Evolutionary conservation across 345 rosid species (phyloP).

Genomic region (Lumnitzera racemosa): DNA sequence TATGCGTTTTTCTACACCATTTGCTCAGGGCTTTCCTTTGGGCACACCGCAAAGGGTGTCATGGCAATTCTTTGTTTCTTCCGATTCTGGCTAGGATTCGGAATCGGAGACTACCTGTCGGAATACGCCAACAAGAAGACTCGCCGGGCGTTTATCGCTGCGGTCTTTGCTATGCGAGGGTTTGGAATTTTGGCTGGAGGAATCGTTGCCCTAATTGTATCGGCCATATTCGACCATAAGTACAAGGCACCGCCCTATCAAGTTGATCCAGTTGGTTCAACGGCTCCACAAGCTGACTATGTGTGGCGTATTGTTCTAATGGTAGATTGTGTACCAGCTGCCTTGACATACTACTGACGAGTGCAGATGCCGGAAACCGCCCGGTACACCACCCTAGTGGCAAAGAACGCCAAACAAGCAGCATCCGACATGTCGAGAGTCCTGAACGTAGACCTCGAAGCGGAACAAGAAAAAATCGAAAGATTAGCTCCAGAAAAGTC

Average conservation of each 20-base stretch:
- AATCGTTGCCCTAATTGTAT: slow-evolving; percentile 34
- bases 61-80: slow-evolving; percentile 71
- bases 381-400: slow-evolving; percentile 35
- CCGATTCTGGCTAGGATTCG: slow-evolving; percentile 84
- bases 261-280: background rate
- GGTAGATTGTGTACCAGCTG: slow-evolving; percentile 28
- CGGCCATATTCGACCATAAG: slow-evolving; percentile 10
- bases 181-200: slow-evolving; percentile 66
- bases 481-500: slow-evolving; percentile 1
- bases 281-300: slow-evolving; percentile 26
- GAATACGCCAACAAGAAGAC: slow-evolving; percentile 76
- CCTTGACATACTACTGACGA: slow-evolving; percentile 27
- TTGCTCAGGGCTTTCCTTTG: slow-evolving; percentile 61
- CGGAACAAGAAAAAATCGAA: slow-evolving; percentile 20
- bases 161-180: slow-evolving; percentile 81
- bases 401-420: slow-evolving; percentile 35
- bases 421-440: slow-evolving; percentile 45
- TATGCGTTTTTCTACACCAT: slow-evolving; percentile 50
- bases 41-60: slow-evolving; percentile 28
- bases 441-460: slow-evolving; percentile 26
- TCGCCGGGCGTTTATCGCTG: slow-evolving; percentile 60
- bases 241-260: slow-evolving; percentile 11
- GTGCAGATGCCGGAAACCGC: slow-evolving; percentile 39
- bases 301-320: slow-evolving; percentile 32
- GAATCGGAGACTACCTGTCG: slow-evolving; percentile 92